Base-by-base conservation (phyloP, 2,329 filamentous ascomycete species). In the Thelonectria olida region DNA sequence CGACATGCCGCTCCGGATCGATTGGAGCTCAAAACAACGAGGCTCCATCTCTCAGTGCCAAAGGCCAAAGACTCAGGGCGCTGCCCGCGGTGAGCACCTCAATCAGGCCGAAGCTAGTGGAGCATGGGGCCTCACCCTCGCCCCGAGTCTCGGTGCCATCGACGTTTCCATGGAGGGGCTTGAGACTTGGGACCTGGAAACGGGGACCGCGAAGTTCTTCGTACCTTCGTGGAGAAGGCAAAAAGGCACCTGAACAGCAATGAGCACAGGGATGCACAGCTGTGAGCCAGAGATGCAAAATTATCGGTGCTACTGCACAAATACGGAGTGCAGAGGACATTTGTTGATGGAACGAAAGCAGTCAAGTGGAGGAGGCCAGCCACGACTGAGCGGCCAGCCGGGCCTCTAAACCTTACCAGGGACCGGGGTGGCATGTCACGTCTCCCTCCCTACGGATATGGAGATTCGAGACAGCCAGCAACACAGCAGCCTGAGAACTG, bases 51-150 rank as follows among this genome's bases (percentile, higher is more conserved):
- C 15, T 13, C 42, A 25, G 41, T 45, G 41, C 44, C 44, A 48
- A 48, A 48, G 44, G 41, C 44, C 44, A 48, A 48, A 48, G 44
- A 31, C 44, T 71, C 65, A 71, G 67, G 68, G 68, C 67, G 68
- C 68, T 67, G 68, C 68, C 65, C 64, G 45, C 61, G 54, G 62
- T 56, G 41, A 62, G 59, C 48, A 53, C 15, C 47, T 62, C 28
- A 34, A 59, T 36, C 34, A 51, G 54, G 42, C 45, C 39, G 56
- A 59, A 42, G 23, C 62, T 59, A 38, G 67, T 63, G 64, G 66
- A 63, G 57, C 36, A 22, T 58, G 52, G 58, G 47, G 45, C 28
- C 7, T 27, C 45, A 50, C 27, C 28, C 7, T 27, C 45, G 45
- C 27, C 41, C 48, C 53, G 25, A 57, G 23, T 55, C 39, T 56